Evolutionary conservation across 768 basidiomycete genomes (phyloP).

Genomic region (Tricholoma sp.): DNA sequence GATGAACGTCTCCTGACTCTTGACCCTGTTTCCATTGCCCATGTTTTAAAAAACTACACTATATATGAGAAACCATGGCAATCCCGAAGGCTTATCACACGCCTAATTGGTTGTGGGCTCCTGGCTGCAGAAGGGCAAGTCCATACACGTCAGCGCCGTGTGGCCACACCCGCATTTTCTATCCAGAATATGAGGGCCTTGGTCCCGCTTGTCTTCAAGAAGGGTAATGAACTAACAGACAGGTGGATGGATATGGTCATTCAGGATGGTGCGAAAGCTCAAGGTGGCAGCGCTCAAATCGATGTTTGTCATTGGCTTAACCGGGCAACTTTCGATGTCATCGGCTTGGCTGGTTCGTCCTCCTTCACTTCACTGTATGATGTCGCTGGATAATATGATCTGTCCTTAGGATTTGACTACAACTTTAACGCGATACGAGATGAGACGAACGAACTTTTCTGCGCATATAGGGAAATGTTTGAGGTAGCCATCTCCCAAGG

Average conservation of each 20-base stretch:
- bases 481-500: slow-evolving; percentile 62
- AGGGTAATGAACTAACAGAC: slow-evolving; percentile 56
- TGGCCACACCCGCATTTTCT: slow-evolving; percentile 75
- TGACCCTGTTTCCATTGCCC: slow-evolving; percentile 68
- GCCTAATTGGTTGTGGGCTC: slow-evolving; percentile 80
- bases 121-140: slow-evolving; percentile 71
- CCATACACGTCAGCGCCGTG: slow-evolving; percentile 77
- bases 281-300: slow-evolving; percentile 34
- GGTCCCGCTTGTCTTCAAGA: slow-evolving; percentile 66
- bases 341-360: slow-evolving; percentile 73
- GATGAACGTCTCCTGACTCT: slow-evolving; percentile 76
- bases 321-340: slow-evolving; percentile 84
- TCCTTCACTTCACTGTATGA: neutral
- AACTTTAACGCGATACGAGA: slow-evolving; percentile 79
- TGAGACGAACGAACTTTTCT: slow-evolving; percentile 72
- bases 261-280: slow-evolving; percentile 20
- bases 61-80: slow-evolving; percentile 84
- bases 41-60: slow-evolving; percentile 67
- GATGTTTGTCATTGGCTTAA: slow-evolving; percentile 82
- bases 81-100: slow-evolving; percentile 66
- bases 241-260: slow-evolving; percentile 51
- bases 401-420: slow-evolving; percentile 69
- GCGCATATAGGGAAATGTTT: slow-evolving; percentile 84
- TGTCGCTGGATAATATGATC: neutral
- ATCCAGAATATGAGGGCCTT: slow-evolving; percentile 70